phyloP scores from a whole-genome alignment of 768 basidiomycete species.

The Phanerochaete carnosa region DNA sequence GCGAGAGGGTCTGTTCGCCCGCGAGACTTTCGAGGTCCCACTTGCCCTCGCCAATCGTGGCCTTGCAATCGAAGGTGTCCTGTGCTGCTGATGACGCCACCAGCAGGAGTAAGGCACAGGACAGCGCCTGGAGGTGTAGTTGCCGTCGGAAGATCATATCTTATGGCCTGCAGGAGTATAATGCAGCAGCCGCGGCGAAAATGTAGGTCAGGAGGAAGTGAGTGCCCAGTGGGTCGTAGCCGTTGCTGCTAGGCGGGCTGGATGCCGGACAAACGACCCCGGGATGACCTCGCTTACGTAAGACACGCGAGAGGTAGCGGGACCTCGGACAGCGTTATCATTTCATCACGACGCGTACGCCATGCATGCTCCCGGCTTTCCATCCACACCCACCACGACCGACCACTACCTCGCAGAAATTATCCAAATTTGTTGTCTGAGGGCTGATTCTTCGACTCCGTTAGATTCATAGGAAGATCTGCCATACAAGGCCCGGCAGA shows the following conservation, averaged over 20 bases:
- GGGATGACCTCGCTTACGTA: conserved; percentile 13
- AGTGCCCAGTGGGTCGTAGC: background rate
- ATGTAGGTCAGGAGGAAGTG: background rate
- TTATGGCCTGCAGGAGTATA: background rate
- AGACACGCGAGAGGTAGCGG: conserved; percentile 20
- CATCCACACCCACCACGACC: conserved; percentile 1
- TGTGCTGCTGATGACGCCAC: conserved; percentile 18
- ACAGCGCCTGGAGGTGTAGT: background rate
- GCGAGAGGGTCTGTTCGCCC: conserved; percentile 47
- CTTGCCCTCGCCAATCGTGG: conserved; percentile 35
- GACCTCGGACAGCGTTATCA: conserved; percentile 19
- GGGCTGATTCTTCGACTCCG: background rate
- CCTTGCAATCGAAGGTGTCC: conserved; percentile 55
- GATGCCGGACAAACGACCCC: conserved; percentile 13
- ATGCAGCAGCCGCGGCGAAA: background rate
- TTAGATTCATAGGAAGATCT: background rate
- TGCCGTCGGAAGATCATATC: background rate
- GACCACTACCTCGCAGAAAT: background rate
- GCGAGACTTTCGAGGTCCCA: conserved; percentile 61
- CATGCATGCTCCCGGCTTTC: background rate
- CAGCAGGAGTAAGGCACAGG: conserved; percentile 12
- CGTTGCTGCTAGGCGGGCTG: conserved; percentile 4
- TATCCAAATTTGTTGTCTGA: background rate
- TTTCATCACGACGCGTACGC: conserved; percentile 25
- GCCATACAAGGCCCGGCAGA: background rate